Evolutionary conservation across 2,329 filamentous ascomycete species (phyloP), one percentile per base, ranked within the genome.

Genomic region (Rhynchosporium secalis): DNA sequence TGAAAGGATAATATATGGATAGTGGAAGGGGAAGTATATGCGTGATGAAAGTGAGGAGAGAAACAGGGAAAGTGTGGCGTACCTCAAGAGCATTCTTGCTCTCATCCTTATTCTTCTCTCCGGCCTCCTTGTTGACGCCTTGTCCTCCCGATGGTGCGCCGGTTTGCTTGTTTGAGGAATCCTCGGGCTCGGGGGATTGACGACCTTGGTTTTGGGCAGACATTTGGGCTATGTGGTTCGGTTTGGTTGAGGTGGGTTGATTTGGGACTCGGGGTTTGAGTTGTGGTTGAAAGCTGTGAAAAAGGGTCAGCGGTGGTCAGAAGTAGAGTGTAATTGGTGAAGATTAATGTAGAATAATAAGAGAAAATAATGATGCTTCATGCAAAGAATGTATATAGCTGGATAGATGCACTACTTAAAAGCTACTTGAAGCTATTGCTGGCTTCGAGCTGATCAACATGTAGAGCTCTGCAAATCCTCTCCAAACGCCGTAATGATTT

Each of bases 171-270:
- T 84, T 87, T 43, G 81, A 78, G 77, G 91, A 90, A 68, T 75
- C 74, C 78, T 90, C 86, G 33, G 90, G 90, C 58, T 86, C 79
- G 65, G 92, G 92, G 38, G 92, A 96, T 78, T 96, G 84, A 73
- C 87, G 87, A 75, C 90, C 89, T 76, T 83, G 77, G 72, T 89
- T 91, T 72, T 67, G 86, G 74, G 68, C 64, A 65, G 67, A 70
- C 71, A 67, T 75, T 66, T 69, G 41, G 28, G 20, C n/a, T 45
- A 38, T 10, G 3, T 51, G 58, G 31, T 13, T 6, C 47, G 41
- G 28, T 5, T 56, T 36, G 20, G 15, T 57, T 48, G 12, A 6
- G 3, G 43, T 8, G 13, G 6, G 13, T 36, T 55, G 51, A 20
- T 3, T 20, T 20, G 20, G 20, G 20, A 20, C 31, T 29, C 38